Evolutionary conservation across 768 basidiomycete genomes (phyloP), one percentile per base, ranked within the genome.

Genomic region (Kondoa subrosea): DNA sequence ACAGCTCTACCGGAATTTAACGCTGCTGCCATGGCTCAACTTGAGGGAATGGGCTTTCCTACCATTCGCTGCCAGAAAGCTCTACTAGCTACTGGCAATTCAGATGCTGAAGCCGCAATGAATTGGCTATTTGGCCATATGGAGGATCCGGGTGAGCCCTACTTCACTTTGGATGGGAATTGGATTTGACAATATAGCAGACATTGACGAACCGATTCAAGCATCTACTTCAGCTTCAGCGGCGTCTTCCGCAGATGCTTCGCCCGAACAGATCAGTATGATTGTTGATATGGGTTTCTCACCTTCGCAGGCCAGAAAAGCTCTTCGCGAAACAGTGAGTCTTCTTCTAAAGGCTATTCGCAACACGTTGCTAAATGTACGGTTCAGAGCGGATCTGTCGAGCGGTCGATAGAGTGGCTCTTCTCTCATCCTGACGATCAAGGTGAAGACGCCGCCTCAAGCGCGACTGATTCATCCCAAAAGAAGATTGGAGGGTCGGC

Each of bases 221-320:
- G 32, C 74, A 8, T 66, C 77, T 1, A 59, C 77, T 1, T 69
- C 72, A 1, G 71, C 73, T 3, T 34, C 73, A 0, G 72, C 70
- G 4, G 40, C 72, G 12, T 72, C 72, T 21, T 79, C 70, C 1
- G 73, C 81, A 0, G 88, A 88, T 69, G 86, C 88, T 0, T 80
- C 85, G 0, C 76, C 80, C 0, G 90, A 89, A 12, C 84, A 88
- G 73, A 82, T 96, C 1, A 74, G 76, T 31, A 83, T 87, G 82
- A 79, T 97, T 50, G 78, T 80, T 0, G 91, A 93, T 72, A 95
- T 99, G 92, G 93, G 95, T 16, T 97, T 97, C 78, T 87, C 87
- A 0, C 64, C 76, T 15, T 81, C 84, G 4, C 91, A 96, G 74
- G 91, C 89, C 0, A 80, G 81, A 56, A 96, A 96, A 74, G 91